phyloP scores from a whole-genome alignment of 148 eudicot genomes.

The Cornus florida region DNA sequence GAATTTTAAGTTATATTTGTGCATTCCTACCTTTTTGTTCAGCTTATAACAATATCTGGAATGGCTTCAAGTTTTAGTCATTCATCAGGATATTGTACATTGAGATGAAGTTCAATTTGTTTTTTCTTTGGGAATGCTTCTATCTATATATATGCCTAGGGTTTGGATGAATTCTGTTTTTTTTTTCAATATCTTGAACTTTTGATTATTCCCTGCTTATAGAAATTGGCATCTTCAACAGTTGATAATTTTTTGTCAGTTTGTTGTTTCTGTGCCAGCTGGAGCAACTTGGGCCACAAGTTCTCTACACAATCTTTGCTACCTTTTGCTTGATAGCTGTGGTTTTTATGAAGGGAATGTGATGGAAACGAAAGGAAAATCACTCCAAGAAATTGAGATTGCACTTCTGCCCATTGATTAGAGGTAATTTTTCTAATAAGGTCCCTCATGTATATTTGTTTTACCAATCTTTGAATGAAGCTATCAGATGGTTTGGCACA shows the following conservation, averaged over 20 bases:
- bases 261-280: constrained; percentile 70
- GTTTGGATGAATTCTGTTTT: background rate
- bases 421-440: too few relatives aligned
- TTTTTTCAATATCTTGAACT: background rate
- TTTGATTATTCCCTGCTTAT: constrained; percentile 3
- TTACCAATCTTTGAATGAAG: too few relatives aligned
- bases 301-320: constrained; percentile 63
- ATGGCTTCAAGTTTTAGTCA: background rate
- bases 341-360: constrained; percentile 67
- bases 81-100: background rate
- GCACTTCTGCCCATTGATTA: too few relatives aligned
- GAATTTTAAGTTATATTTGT: background rate
- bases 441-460: too few relatives aligned
- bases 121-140: too few relatives aligned
- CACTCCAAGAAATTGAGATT: too few relatives aligned
- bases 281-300: constrained; percentile 69
- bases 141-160: too few relatives aligned
- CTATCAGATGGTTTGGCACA: too few relatives aligned
- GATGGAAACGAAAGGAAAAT: too few relatives aligned
- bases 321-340: constrained; percentile 64
- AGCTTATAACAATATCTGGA: background rate
- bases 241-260: constrained; percentile 92
- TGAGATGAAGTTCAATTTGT: background rate
- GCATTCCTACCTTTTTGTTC: background rate
- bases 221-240: too few relatives aligned